Evolutionary conservation across 345 rosid genomes (phyloP), one percentile per base, ranked within the genome.

Genomic region (Hevea brasiliensis): DNA sequence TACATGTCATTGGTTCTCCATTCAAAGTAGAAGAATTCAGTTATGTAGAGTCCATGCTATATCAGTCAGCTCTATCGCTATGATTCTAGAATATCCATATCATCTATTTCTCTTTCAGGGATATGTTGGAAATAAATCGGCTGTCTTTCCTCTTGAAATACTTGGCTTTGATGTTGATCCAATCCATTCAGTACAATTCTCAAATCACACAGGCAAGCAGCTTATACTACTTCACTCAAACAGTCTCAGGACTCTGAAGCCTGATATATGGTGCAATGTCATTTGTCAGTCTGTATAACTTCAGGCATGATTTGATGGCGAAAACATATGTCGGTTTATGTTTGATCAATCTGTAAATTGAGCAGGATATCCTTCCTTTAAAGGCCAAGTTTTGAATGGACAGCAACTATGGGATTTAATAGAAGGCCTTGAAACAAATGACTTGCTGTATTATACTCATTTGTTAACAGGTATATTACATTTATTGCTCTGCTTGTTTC

Each of bases 151-250:
- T 78, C 94, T 95, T 61, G 98, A 95, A 71, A 81, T 95, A 72
- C 78, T 95, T 83, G 99, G 99, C 51, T 95, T 84, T 74, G 99
- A 95, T 82, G 97, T 95, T 69, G 98, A 95, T 82, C 98, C 99
- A 23, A 86, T 95, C 67, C 89, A 95, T 84, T 95, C 99, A 1
- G 99, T 95, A 24, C 99, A 95, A 79, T 92, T 95, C 85, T 95
- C 99, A 3, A 95, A 95, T 73, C 99, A 92, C 81, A 95, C 99
- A 72, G 99, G 99, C 88, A 86, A 85, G 84, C 82, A 76, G 82
- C 78, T 83, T 77, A 76, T 48, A 60, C 32, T 77, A 66, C 83
- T 76, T 58, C 76, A 71, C 61, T 80, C 74, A 71, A 61, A 66
- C 77, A 72, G 77, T 81, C 70, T 79, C 76, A 71, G 67, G 69